These are phyloP conservation scores for Aspergillus nanangensis DNA, from an alignment of 495 filamentous ascomycete species.

Conservation along the genomic window DNA sequence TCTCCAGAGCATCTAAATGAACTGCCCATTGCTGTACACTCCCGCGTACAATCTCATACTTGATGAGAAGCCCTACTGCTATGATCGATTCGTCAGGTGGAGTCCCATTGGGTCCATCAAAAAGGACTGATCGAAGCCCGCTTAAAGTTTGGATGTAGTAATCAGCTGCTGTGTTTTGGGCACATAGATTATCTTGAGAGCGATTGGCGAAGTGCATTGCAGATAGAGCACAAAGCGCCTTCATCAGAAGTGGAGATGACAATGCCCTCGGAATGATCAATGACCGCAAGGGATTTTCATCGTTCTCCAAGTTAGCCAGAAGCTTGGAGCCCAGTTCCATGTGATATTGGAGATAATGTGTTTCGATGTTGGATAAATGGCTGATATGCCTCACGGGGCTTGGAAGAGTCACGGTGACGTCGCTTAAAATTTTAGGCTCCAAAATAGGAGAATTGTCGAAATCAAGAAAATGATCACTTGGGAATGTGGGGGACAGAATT, in stretches of 20 bases:
- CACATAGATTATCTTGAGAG: constrained; percentile 17
- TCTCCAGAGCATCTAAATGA: constrained; percentile 38
- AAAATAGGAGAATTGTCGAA: not conserved
- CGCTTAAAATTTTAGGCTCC: not conserved
- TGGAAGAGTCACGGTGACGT: constrained; percentile 1
- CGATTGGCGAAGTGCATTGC: constrained; percentile 41
- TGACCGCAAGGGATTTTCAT: constrained; percentile 38
- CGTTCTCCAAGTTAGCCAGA: constrained; percentile 38
- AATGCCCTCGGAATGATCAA: constrained; percentile 39
- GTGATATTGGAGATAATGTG: constrained; percentile 43
- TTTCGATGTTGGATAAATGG: constrained; percentile 32
- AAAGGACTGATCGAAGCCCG: constrained; percentile 28
- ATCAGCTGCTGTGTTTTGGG: constrained; percentile 28
- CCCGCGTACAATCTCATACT: constrained; percentile 42
- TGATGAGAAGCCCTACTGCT: constrained; percentile 39
- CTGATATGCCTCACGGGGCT: constrained; percentile 15
- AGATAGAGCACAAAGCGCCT: constrained; percentile 39
- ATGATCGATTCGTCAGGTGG: constrained; percentile 35
- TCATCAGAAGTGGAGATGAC: constrained; percentile 39
- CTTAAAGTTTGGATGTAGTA: constrained; percentile 37
- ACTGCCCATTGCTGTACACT: constrained; percentile 41
- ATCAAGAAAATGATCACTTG: constrained; percentile 1
- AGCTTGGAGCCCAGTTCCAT: constrained; percentile 35
- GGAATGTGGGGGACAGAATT: not conserved
- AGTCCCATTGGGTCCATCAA: constrained; percentile 11